Base-by-base conservation (phyloP, 441 rosid genomes). In the Gossypium lobatum region DNA sequence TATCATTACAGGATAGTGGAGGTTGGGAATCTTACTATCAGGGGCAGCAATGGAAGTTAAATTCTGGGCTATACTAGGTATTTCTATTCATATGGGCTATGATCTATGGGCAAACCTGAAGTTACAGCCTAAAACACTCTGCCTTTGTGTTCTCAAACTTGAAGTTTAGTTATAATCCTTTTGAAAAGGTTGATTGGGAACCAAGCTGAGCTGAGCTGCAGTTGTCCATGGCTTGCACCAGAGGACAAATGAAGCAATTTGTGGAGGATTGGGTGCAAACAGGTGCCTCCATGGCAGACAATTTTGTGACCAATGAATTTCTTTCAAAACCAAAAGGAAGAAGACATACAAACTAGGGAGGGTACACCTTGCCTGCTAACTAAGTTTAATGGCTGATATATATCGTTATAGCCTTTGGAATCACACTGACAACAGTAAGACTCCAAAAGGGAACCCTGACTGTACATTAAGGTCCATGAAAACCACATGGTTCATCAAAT, bases 391-490 rank as follows among this genome's bases (percentile, higher is more conserved):
- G 72, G 45, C 26, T 52, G 46, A 55, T 26, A 55, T 26, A 26
- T 21, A 66, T 14, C 4, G 61, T 1, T 25, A 48, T 48, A 48
- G 64, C 67, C 34, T 23, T 6, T 1, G 42, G 45, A 69, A 10
- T 20, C 46, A 69, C 61, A 17, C 17, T 4, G 39, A 52, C 1
- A 68, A 52, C 60, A 69, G 72, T 26, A 53, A 52, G 42, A 52
- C 21, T 26, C 60, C 45, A 68, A 26, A 52, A 26, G 60, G 72
- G 28, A 52, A 26, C 26, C 48, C 61, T 14, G 16, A 5, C n/a
- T 69, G 26, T 69, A 52, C 28, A 67, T 17, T n/a, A 67, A 48
- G 60, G 26, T n/a, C 72, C 60, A 17, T 52, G 46, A 52, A 67
- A 67, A 16, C 17, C 72, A 52, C 46, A 25, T 50, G 60, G 72